phyloP scores from a whole-genome alignment of 345 rosid species.

The Hevea brasiliensis region DNA sequence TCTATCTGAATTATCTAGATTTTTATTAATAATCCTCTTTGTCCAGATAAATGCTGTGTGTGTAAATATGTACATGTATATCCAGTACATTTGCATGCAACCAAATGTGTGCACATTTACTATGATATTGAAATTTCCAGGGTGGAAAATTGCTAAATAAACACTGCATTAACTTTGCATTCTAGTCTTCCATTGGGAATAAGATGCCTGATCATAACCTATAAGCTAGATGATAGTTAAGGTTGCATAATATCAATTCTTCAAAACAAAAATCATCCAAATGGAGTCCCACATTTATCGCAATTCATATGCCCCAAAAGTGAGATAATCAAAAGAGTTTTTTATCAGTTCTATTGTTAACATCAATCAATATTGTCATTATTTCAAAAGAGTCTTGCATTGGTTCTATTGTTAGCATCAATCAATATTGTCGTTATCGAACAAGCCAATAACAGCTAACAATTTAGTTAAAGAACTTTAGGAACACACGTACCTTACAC shows the following conservation, averaged over 20 bases:
- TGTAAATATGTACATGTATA: not conserved
- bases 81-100: not conserved
- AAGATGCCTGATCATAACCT: not conserved
- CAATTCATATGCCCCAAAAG: not conserved
- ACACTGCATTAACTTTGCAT: not conserved
- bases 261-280: constrained; percentile 2
- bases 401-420: not conserved
- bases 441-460: constrained; percentile 1
- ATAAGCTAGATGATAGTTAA: not conserved
- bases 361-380: constrained; percentile 1
- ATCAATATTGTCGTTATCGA: constrained; percentile 3
- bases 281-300: not conserved
- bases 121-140: not conserved
- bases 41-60: not conserved
- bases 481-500: constrained; percentile 43
- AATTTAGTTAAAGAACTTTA: constrained; percentile 8
- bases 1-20: not conserved
- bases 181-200: not conserved
- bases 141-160: not conserved
- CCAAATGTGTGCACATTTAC: not conserved
- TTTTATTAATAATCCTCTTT: not conserved
- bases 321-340: not conserved
- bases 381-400: not conserved
- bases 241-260: constrained; percentile 2
- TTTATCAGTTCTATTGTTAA: not conserved